Percentiles rank a stretch among this genome's conserved stretches.
These are phyloP conservation scores for Pelargonium citronellum DNA, from an alignment of 441 rosid genomes.

Conservation along the genomic window DNA sequence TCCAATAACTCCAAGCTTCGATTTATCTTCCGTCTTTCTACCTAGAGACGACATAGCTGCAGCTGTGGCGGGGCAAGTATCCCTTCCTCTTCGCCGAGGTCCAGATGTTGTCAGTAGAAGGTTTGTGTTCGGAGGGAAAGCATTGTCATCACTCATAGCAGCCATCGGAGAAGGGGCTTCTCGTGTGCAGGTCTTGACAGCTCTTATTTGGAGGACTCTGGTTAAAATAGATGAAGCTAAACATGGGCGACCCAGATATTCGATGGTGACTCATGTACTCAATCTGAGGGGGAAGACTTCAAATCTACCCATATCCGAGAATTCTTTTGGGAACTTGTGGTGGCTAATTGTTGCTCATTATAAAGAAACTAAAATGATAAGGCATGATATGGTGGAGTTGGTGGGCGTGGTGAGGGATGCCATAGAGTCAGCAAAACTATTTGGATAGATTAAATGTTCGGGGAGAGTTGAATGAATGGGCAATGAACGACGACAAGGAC, in stretches of 20 bases:
- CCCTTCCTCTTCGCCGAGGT: background rate
- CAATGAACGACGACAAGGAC: too few relatives aligned
- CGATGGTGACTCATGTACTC: background rate
- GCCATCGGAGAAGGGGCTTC: background rate
- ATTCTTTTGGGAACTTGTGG: slow-evolving; percentile 11
- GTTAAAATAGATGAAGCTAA: slow-evolving; percentile 5
- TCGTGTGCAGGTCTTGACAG: slow-evolving; percentile 9
- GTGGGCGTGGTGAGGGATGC: background rate
- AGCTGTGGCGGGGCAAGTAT: too few relatives aligned
- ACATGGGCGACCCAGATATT: slow-evolving; percentile 10
- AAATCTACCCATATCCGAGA: background rate
- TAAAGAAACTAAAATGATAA: background rate
- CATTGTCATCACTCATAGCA: background rate
- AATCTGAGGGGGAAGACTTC: slow-evolving; percentile 9
- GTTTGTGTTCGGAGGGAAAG: background rate
- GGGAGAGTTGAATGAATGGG: background rate
- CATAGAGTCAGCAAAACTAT: background rate
- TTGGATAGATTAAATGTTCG: background rate
- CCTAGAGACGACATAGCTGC: background rate
- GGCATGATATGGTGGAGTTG: background rate
- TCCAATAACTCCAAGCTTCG: background rate
- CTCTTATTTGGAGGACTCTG: slow-evolving; percentile 12
- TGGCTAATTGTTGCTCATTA: background rate
- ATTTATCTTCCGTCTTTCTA: background rate
- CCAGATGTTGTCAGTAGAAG: background rate